These are phyloP conservation scores for Ophiosphaerella narmari DNA, from an alignment of 2,329 filamentous ascomycete species.

Conservation along the genomic window DNA sequence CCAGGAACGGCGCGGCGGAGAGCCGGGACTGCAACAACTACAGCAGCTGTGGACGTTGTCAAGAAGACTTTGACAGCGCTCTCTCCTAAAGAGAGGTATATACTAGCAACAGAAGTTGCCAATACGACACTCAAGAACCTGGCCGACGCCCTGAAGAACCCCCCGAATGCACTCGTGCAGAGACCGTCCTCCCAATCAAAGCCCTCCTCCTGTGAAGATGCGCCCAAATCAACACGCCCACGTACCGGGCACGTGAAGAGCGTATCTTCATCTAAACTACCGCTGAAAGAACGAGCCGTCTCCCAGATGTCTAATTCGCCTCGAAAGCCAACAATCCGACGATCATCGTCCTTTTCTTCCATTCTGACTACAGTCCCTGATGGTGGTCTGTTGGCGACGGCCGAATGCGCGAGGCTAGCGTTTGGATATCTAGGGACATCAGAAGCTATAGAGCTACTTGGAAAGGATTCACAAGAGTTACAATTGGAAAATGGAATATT, in stretches of 20 bases:
- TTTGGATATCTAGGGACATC: slow-evolving; percentile 67
- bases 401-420: slow-evolving; percentile 71
- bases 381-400: slow-evolving; percentile 56
- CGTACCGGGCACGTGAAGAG: slow-evolving; percentile 21
- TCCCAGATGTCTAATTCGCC: slow-evolving; percentile 65
- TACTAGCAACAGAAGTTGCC: slow-evolving; percentile 73
- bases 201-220: slow-evolving; percentile 29
- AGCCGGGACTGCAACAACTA: slow-evolving; percentile 36
- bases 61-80: slow-evolving; percentile 47
- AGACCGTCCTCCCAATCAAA: slow-evolving; percentile 25
- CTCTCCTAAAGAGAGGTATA: slow-evolving; percentile 64
- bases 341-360: slow-evolving; percentile 46
- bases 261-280: slow-evolving; percentile 57
- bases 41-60: slow-evolving; percentile 41
- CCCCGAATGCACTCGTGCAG: slow-evolving; percentile 20
- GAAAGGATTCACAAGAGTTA: slow-evolving; percentile 62
- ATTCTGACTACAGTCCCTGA: slow-evolving; percentile 32
- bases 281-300: slow-evolving; percentile 64
- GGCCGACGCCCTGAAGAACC: slow-evolving; percentile 65
- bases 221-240: slow-evolving; percentile 24
- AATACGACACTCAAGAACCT: slow-evolving; percentile 72
- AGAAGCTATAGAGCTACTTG: slow-evolving; percentile 56
- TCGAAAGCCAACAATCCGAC: slow-evolving; percentile 39
- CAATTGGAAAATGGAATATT: slow-evolving; percentile 77
- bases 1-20: slow-evolving; percentile 27